These are phyloP conservation scores for Vaccinium macrocarpon DNA, from an alignment of 148 eudicot species.

Conservation along the genomic window DNA sequence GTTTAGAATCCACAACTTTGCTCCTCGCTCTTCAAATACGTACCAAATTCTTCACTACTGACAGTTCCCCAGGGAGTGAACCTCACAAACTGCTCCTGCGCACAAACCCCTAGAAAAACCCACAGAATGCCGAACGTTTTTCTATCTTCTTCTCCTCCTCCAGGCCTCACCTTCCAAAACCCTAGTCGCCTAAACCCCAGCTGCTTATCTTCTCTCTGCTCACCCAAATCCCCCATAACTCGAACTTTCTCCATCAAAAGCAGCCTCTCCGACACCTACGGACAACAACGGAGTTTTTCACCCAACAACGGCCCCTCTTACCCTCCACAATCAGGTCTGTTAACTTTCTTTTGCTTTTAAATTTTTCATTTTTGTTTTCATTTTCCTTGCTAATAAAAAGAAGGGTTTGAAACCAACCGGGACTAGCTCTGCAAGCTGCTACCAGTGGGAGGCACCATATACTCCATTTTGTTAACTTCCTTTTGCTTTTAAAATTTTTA, in stretches of 20 bases:
- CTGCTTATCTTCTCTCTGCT: background rate
- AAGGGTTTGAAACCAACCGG: background rate
- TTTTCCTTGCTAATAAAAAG: background rate
- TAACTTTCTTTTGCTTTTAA: background rate
- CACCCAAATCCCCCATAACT: conserved; percentile 3
- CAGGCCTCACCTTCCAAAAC: conserved; percentile 23
- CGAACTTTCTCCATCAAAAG: conserved; percentile 34
- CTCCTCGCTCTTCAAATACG: too few relatives aligned
- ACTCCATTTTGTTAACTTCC: background rate
- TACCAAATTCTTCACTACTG: background rate
- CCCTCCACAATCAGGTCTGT: conserved; percentile 20
- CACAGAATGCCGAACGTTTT: conserved; percentile 21
- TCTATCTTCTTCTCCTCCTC: conserved; percentile 14
- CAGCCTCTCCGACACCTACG: conserved; percentile 42
- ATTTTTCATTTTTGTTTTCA: background rate
- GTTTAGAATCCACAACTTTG: too few relatives aligned
- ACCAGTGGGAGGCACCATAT: too few relatives aligned
- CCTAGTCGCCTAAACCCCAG: conserved; percentile 19
- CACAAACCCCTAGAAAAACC: background rate
- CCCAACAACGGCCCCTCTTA: background rate
- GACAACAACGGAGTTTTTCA: conserved; percentile 28
- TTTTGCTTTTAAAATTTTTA: background rate
- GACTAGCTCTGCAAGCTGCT: too few relatives aligned
- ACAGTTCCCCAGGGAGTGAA: background rate
- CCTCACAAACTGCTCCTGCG: background rate